Percentiles rank a stretch among this genome's conserved stretches.
Evolutionary conservation across 108 stramenopile species (phyloP).

Genomic region (Fistulifera solaris): DNA sequence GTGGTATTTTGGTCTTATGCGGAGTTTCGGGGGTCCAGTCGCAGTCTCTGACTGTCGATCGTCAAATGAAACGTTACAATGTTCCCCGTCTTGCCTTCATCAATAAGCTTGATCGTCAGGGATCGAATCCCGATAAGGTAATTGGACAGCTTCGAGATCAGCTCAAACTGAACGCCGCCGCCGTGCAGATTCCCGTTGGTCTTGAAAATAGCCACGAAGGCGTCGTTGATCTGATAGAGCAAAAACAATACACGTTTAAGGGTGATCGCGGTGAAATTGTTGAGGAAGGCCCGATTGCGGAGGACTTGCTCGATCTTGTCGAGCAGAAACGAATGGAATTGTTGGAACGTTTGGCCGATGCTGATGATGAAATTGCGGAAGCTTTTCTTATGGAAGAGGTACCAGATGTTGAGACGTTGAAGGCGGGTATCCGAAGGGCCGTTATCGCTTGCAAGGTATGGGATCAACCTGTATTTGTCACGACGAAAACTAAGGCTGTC

Average conservation of each 20-base stretch:
- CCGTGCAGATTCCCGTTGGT: constrained; percentile 96
- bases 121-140: constrained; percentile 90
- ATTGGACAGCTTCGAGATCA: constrained; percentile 75
- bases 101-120: constrained; percentile 98
- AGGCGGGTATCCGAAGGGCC: constrained; percentile 82
- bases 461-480: no score
- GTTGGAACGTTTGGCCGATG: constrained; percentile 91
- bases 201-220: constrained; percentile 88
- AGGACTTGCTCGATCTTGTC: constrained; percentile 55
- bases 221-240: constrained; percentile 86
- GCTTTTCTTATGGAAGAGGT: constrained; percentile 93
- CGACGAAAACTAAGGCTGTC: no score
- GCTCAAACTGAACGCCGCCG: constrained; percentile 91
- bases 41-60: constrained; percentile 96
- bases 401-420: constrained; percentile 71
- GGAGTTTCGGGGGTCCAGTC: constrained; percentile 98
- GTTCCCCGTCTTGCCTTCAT: constrained; percentile 98
- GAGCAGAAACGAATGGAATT: constrained; percentile 78
- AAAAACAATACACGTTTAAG: constrained; percentile 65
- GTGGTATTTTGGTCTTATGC: constrained; percentile 93
- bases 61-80: constrained; percentile 99
- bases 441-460: constrained; percentile 57
- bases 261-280: constrained; percentile 87
- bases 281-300: constrained; percentile 78
- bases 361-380: constrained; percentile 96